Conservation (phyloP, 1,284 basidiomycete species). For the Ceratobasidium sp. region DNA sequence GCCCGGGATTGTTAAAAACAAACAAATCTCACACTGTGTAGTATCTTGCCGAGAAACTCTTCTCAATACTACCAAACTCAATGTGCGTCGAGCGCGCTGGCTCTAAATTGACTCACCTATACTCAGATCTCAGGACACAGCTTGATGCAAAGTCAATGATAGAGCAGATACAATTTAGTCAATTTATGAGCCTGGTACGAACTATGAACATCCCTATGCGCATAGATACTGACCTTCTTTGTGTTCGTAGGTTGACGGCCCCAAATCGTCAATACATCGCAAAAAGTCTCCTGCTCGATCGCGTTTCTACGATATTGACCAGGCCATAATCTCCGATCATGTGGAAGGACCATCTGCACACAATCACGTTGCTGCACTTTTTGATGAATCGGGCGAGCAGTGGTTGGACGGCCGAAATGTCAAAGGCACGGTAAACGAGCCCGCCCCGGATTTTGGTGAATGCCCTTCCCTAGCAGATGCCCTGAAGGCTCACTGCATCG, state of each 20-base stretch:
- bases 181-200: not conserved
- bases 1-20: not conserved
- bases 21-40: not conserved
- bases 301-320: not conserved
- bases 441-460: not conserved
- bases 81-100: constrained; percentile 31
- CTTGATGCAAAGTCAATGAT: constrained; percentile 22
- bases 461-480: not conserved
- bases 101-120: constrained; percentile 20
- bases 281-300: not conserved
- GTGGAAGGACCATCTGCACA: not conserved
- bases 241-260: not conserved
- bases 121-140: constrained; percentile 1
- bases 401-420: not conserved
- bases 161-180: constrained; percentile 28
- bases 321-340: not conserved
- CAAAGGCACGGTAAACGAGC: not conserved
- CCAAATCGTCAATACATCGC: too few relatives aligned
- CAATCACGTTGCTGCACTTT: not conserved
- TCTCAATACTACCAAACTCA: constrained; percentile 29
- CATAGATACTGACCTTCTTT: not conserved
- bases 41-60: constrained; percentile 20
- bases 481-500: not conserved
- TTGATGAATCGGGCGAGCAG: not conserved
- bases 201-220: not conserved